Base-by-base conservation (phyloP, 805 yeast genomes). In the Blastobotrys chiropterorum region DNA sequence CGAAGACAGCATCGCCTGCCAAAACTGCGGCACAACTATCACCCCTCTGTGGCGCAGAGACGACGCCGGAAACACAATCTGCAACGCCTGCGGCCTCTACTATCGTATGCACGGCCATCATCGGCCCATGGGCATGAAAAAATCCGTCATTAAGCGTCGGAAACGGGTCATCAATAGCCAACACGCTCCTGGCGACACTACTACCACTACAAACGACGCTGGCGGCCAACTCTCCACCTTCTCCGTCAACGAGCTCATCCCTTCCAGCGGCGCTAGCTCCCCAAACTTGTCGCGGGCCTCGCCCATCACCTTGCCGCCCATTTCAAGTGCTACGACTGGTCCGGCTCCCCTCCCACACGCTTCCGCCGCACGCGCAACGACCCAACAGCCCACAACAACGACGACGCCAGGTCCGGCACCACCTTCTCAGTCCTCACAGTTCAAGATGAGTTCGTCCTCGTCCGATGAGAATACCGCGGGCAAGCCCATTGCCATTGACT, bases 31-130 rank as follows among this genome's bases (percentile, higher is more conserved):
- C 2, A 85, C 94, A 11, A 87, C 94, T 1, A 85, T 85, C 52
- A 87, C 96, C 0, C 96, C 96, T 0, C 70, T 87, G 11, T 87
- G 95, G 95, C 75, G 95, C 63, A 72, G 95, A 55, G 90, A 86
- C 64, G 90, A 82, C 57, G 75, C 74, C 3, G 95, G 95, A 2
- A 83, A 86, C 60, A 85, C 90, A 21, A 86, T 88, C 20, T 87
- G 96, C 72, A 87, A 87, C 62, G 96, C 96, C 0, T 87, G 96
- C 70, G 96, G 76, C 13, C 69, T 88, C 30, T 88, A 87, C 66
- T 83, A 80, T 66, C 72, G 82, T 53, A 74, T 88, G 43, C 95
- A 86, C 62, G 90, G 92, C 0, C 72, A 73, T 40, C 90, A 85
- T 60, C 73, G 95, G 47, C 95, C 96, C 1, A 82, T 81, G 15